Percentiles rank a stretch among this genome's conserved stretches.
Conservation (phyloP, 352 stramenopile genomes). For the Pelagophyceae sp. region DNA sequence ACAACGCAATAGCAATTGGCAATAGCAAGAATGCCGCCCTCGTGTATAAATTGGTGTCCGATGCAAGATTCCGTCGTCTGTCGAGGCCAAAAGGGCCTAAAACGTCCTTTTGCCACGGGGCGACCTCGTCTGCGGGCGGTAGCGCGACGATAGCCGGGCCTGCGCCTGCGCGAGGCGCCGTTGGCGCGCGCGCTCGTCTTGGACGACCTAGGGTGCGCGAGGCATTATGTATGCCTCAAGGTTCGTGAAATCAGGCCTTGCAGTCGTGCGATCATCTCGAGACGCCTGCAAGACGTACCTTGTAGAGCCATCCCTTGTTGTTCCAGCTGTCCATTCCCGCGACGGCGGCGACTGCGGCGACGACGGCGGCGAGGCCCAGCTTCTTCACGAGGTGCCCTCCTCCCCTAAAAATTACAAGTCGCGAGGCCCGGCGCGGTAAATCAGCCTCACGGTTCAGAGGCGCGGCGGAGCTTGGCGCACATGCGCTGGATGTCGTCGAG, state of each 20-base stretch:
- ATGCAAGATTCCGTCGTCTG: no score
- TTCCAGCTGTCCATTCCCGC: not conserved
- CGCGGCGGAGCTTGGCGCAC: conserved; percentile 1
- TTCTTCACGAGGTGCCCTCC: not conserved
- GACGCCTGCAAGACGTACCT: not conserved
- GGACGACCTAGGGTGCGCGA: not conserved
- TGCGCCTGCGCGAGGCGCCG: not conserved
- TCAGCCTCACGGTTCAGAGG: not conserved
- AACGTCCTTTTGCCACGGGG: no score
- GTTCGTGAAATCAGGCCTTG: no score
- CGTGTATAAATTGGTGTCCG: no score
- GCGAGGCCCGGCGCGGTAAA: not conserved
- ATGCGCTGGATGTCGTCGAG: conserved; percentile 6
- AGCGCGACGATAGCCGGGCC: no score
- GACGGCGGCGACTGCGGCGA: not conserved
- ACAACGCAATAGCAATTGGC: no score
- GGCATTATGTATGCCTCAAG: no score
- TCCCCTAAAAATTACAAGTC: not conserved
- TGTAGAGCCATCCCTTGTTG: not conserved
- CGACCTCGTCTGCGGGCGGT: no score
- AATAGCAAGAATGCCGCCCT: no score
- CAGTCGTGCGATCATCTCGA: no score
- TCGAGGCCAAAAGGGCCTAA: no score
- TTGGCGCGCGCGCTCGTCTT: not conserved
- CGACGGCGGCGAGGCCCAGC: not conserved